phyloP scores from a whole-genome alignment of 164 flowering plant species.

The Piper betle region DNA sequence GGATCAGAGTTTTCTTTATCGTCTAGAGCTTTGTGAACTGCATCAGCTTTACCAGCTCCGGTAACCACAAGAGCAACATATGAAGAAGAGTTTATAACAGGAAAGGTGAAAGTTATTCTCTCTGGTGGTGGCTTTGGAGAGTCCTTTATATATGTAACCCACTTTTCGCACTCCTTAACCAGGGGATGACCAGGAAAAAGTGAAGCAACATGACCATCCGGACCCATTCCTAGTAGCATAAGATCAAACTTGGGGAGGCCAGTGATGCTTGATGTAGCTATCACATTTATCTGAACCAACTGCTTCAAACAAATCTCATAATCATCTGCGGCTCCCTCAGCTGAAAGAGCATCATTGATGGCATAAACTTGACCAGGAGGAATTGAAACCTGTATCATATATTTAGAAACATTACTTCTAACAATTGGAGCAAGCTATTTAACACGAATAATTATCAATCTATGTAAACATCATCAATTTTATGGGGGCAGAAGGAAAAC shows the following conservation, averaged over 20 bases:
- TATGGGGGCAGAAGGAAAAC: too few relatives aligned
- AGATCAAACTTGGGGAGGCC: slow-evolving; percentile 79
- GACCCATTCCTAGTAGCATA: slow-evolving; percentile 78
- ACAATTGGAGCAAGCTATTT: too few relatives aligned
- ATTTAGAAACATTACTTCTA: too few relatives aligned
- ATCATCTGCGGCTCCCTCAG: slow-evolving; percentile 59
- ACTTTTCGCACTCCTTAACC: slow-evolving; percentile 40
- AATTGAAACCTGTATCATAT: too few relatives aligned
- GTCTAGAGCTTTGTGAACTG: slow-evolving; percentile 35
- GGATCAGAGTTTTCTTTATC: slow-evolving; percentile 15
- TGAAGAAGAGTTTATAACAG: slow-evolving; percentile 60
- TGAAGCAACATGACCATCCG: slow-evolving; percentile 78
- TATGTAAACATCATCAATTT: too few relatives aligned
- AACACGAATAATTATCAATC: too few relatives aligned
- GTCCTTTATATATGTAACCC: slow-evolving; percentile 66
- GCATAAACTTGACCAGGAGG: too few relatives aligned
- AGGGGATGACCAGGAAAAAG: slow-evolving; percentile 74
- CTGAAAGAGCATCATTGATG: too few relatives aligned
- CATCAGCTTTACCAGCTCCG: slow-evolving; percentile 44
- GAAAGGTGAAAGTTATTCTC: slow-evolving; percentile 66
- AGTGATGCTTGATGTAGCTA: slow-evolving; percentile 23
- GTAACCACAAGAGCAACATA: slow-evolving; percentile 46
- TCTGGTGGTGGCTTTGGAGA: slow-evolving; percentile 80
- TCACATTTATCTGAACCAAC: slow-evolving; percentile 26
- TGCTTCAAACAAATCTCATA: slow-evolving; percentile 53